Conservation (phyloP, 2,329 filamentous ascomycete genomes). For the Apiospora sp. region DNA sequence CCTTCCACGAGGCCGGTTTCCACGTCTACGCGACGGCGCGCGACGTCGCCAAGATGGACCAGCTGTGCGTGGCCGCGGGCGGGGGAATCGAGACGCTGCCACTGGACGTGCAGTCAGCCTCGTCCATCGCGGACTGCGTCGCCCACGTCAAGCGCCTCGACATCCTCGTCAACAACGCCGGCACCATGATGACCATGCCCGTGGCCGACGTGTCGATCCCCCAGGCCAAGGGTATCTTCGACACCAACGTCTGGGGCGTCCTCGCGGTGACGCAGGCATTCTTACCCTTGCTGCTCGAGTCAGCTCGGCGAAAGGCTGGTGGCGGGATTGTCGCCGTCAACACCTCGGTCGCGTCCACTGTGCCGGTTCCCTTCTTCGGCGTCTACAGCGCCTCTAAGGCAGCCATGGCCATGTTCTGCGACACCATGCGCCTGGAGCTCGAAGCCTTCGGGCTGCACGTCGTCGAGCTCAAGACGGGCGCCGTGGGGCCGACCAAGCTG, state of each 20-base stretch:
- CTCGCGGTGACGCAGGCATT: constrained; percentile 26
- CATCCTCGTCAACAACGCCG: constrained; percentile 26
- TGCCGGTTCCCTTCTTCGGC: constrained; percentile 26
- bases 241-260: constrained; percentile 23
- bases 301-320: not conserved
- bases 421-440: constrained; percentile 44
- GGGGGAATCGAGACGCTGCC: constrained; percentile 11
- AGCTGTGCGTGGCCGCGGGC: not conserved
- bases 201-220: constrained; percentile 19
- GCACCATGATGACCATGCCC: constrained; percentile 16
- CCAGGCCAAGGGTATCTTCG: constrained; percentile 20
- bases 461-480: constrained; percentile 33
- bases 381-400: constrained; percentile 39
- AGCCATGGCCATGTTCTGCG: constrained; percentile 38
- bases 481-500: constrained; percentile 24
- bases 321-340: constrained; percentile 33
- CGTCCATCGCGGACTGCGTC: constrained; percentile 18
- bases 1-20: constrained; percentile 26
- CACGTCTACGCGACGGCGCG: constrained; percentile 28
- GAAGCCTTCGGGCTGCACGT: constrained; percentile 41
- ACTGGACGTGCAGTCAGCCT: constrained; percentile 11
- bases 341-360: constrained; percentile 32
- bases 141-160: constrained; percentile 15
- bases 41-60: constrained; percentile 22
- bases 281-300: constrained; percentile 19